Evolutionary conservation across 108 stramenopile genomes (phyloP), one percentile per base, ranked within the genome.

Genomic region (Pseudonitzschia pungens): DNA sequence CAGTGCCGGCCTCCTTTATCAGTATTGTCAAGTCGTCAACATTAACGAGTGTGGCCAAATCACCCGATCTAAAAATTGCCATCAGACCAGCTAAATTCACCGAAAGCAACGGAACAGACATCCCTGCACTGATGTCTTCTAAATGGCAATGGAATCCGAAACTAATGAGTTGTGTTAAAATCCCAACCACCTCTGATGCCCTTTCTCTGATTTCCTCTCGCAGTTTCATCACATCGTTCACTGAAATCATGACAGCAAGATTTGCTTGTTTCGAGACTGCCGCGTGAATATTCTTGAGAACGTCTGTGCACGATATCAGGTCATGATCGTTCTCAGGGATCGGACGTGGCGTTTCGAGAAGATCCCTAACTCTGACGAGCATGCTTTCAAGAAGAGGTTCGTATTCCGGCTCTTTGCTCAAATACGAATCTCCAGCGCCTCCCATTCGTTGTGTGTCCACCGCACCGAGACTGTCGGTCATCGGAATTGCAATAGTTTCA

Each of bases 31-130:
- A 71, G 53, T 87, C 68, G 12, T 89, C 80, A 60, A 82, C 82
- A 32, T 68, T 65, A 9, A 91, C 83, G 1, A 29, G 14, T 32
- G 68, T 60, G 18, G 83, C 52, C 15, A 79, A 57, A 22, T 82
- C 77, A 42, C 57, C 52, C 21, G 83, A 84, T 54, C 85, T 72
- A 65, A 89, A 81, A 43, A 94, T 70, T 21, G 78, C 78, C 83
- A 86, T 83, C 42, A 92, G 62, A 43, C 79, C 69, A 0, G 86
- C 85, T 4, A 90, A 70, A 65, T 78, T 73, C 9, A 86, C 76
- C n/a, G 89, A 87, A 4, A 94, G 74, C 14, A 94, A 70, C 11
- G 86, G 76, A 66, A 82, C 59, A 31, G 87, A 87, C 71, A 93
- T 81, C 10, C 77, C 83, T 48, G 81, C 83, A 27, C 59, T 68